A percentile compares a stretch with the other conserved stretches of the same genome.
Conservation (phyloP, 1,284 basidiomycete genomes). For the Melanopsichium pennsylvanicum region DNA sequence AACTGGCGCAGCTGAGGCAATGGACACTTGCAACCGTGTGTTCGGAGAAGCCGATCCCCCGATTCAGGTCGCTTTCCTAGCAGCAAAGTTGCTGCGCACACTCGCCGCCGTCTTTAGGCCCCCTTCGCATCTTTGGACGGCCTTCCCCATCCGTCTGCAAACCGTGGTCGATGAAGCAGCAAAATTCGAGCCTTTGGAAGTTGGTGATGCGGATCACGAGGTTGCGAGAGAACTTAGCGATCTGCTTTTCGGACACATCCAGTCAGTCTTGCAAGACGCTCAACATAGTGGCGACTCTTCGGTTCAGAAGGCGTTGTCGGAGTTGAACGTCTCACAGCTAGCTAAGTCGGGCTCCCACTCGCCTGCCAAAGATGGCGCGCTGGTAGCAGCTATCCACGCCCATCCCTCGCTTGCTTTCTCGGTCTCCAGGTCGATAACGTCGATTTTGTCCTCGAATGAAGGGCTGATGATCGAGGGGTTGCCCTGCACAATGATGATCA, state of each 20-base stretch:
- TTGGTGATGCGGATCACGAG: no score
- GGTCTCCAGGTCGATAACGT: conserved; percentile 1
- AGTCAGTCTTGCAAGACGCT: conserved; percentile 8
- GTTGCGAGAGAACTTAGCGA: neutral
- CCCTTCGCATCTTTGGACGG: no score
- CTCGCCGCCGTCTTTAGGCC: no score
- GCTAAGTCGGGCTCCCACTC: neutral
- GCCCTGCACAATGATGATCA: conserved; percentile 17
- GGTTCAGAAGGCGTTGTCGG: neutral
- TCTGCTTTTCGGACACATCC: conserved; percentile 10
- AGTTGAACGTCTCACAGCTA: conserved; percentile 1
- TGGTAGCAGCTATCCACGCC: conserved; percentile 25
- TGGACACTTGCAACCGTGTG: neutral
- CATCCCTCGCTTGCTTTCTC: conserved; percentile 10
- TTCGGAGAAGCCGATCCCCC: neutral
- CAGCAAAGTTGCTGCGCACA: no score
- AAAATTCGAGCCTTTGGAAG: no score
- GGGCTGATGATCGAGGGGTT: neutral
- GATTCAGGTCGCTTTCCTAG: neutral
- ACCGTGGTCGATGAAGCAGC: conserved; percentile 1
- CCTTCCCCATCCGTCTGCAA: neutral
- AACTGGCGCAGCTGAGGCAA: neutral
- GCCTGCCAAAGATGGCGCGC: conserved; percentile 18
- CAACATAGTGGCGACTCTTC: conserved; percentile 2
- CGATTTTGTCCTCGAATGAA: neutral